Evolutionary conservation across 768 basidiomycete genomes (phyloP).

Genomic region (Mrakia gelida): DNA sequence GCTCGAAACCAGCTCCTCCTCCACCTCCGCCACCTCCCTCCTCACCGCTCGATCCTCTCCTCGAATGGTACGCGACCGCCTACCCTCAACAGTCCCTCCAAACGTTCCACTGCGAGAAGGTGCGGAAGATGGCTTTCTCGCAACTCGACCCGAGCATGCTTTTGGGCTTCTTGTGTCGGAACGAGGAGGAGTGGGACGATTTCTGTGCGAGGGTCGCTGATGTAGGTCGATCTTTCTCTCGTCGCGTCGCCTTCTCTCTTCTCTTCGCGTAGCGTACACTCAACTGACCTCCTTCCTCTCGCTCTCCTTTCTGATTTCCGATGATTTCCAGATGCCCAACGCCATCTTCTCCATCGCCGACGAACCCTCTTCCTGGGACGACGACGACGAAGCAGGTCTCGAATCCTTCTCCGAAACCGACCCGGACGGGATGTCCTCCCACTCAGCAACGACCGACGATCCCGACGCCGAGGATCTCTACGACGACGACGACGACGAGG

Average conservation of each 20-base stretch:
- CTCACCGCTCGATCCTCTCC: slow-evolving; percentile 37
- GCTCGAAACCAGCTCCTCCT: neutral
- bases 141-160: slow-evolving; percentile 96
- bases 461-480: neutral
- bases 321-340: slow-evolving; percentile 47
- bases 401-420: slow-evolving; percentile 69
- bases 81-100: slow-evolving; percentile 69
- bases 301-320: neutral
- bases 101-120: slow-evolving; percentile 94
- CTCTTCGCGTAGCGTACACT: neutral
- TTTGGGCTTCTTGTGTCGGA: slow-evolving; percentile 79
- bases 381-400: slow-evolving; percentile 66
- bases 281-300: neutral
- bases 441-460: neutral
- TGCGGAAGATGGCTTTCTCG: slow-evolving; percentile 87
- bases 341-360: slow-evolving; percentile 82
- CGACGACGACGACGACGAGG: neutral
- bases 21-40: neutral
- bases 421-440: slow-evolving; percentile 6
- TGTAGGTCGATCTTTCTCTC: slow-evolving; percentile 51
- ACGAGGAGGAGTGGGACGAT: slow-evolving; percentile 81
- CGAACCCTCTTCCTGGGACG: slow-evolving; percentile 73
- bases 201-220: slow-evolving; percentile 65
- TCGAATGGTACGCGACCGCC: slow-evolving; percentile 58
- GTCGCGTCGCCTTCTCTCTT: slow-evolving; percentile 7